These are phyloP conservation scores for Elsinoe australis DNA, from an alignment of 2,329 filamentous ascomycete genomes.

Conservation along the genomic window DNA sequence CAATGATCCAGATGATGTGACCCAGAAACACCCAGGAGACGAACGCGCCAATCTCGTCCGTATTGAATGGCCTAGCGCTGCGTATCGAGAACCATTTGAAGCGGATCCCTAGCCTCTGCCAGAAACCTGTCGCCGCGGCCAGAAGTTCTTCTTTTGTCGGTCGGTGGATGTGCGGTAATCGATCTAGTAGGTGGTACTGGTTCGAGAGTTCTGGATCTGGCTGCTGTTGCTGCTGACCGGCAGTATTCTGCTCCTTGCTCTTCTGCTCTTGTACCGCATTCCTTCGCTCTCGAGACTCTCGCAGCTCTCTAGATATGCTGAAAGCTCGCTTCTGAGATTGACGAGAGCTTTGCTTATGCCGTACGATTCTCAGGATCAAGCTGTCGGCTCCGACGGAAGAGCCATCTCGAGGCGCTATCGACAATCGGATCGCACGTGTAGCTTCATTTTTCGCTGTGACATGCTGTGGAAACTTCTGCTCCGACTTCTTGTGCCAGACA, in stretches of 20 bases:
- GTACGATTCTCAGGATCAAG: too few relatives aligned
- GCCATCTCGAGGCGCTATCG: too few relatives aligned
- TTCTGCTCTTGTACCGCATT: background rate
- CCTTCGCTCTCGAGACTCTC: background rate
- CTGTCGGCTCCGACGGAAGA: too few relatives aligned
- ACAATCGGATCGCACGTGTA: too few relatives aligned
- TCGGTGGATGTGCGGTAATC: slow-evolving; percentile 62
- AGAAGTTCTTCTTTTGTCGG: slow-evolving; percentile 91
- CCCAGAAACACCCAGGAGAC: slow-evolving; percentile 91
- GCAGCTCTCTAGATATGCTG: background rate
- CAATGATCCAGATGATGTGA: slow-evolving; percentile 89
- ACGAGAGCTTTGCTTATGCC: background rate
- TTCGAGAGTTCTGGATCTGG: background rate
- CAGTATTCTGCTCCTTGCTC: background rate
- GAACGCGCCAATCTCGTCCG: slow-evolving; percentile 92
- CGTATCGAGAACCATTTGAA: slow-evolving; percentile 98
- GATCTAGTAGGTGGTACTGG: slow-evolving; percentile 42
- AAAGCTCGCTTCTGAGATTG: background rate
- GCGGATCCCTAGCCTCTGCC: slow-evolving; percentile 78
- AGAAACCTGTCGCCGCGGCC: slow-evolving; percentile 84
- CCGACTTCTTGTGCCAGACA: too few relatives aligned
- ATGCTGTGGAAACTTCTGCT: too few relatives aligned
- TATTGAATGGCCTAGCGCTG: slow-evolving; percentile 87
- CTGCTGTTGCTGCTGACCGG: background rate
- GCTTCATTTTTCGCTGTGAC: too few relatives aligned